Conservation (phyloP, 257 asterid species). For the Jaltomata sinuosa region DNA sequence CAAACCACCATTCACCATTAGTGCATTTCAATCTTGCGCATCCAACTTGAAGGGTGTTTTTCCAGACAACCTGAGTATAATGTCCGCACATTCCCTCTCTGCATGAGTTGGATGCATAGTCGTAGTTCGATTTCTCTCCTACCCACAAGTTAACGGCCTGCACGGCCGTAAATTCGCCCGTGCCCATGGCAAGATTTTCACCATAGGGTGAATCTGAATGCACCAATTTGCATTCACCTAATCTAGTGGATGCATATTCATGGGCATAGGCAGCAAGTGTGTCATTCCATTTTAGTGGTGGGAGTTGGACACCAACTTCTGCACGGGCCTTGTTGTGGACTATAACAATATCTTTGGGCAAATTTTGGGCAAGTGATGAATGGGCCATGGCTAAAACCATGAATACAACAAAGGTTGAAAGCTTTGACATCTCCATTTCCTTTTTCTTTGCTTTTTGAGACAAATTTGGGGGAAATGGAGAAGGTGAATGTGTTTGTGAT, state of each 20-base stretch:
- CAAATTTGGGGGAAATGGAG: not conserved
- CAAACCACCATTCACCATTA: not conserved
- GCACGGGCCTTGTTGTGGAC: constrained; percentile 22
- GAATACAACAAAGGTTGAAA: not conserved
- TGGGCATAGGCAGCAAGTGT: constrained; percentile 12
- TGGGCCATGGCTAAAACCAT: not conserved
- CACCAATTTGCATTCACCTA: constrained; percentile 6
- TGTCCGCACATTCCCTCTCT: constrained; percentile 3
- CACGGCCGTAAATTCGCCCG: not conserved
- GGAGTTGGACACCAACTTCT: not conserved
- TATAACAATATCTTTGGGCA: constrained; percentile 1
- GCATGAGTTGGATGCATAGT: constrained; percentile 10
- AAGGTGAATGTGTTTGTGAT: not conserved
- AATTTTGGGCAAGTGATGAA: constrained; percentile 2
- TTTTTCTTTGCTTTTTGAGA: not conserved
- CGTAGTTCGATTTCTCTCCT: constrained; percentile 5
- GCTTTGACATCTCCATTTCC: constrained; percentile 6
- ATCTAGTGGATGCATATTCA: not conserved
- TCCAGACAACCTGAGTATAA: constrained; percentile 27
- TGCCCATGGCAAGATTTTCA: constrained; percentile 19
- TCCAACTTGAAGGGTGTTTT: constrained; percentile 10
- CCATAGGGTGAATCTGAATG: constrained; percentile 25
- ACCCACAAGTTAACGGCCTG: constrained; percentile 18
- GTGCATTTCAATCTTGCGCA: constrained; percentile 16
- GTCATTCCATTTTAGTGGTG: constrained; percentile 4